These are phyloP conservation scores for Metschnikowia drakensbergensis DNA, from an alignment of 805 yeast genomes.

Conservation along the genomic window DNA sequence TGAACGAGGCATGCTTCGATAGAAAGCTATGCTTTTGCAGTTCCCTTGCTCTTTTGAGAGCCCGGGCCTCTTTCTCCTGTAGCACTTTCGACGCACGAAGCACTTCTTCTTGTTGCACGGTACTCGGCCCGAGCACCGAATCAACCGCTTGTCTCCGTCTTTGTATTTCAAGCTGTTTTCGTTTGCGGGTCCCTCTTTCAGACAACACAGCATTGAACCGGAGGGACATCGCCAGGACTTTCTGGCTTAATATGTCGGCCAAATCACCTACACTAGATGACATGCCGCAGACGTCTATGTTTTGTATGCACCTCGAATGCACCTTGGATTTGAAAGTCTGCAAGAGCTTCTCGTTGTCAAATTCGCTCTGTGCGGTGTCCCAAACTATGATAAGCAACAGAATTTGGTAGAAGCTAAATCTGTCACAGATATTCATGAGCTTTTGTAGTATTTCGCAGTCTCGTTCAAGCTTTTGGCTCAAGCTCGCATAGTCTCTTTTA, in stretches of 20 bases:
- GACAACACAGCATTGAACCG: slow-evolving; percentile 30
- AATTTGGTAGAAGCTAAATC: slow-evolving; percentile 35
- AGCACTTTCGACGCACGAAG: slow-evolving; percentile 11
- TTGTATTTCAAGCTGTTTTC: slow-evolving; percentile 13
- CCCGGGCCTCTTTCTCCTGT: slow-evolving; percentile 22
- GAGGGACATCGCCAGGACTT: slow-evolving; percentile 21
- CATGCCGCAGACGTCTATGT: slow-evolving; percentile 34
- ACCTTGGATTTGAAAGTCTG: slow-evolving; percentile 16
- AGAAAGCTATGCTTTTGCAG: slow-evolving; percentile 32
- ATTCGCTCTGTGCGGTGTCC: slow-evolving; percentile 28
- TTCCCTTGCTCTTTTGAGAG: slow-evolving; percentile 27
- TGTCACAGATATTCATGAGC: slow-evolving; percentile 30
- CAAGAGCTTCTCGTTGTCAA: slow-evolving; percentile 16
- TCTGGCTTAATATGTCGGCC: slow-evolving; percentile 22
- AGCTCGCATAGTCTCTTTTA: slow-evolving; percentile 8
- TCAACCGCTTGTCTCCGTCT: neutral
- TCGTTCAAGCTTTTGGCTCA: slow-evolving; percentile 31
- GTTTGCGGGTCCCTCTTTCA: slow-evolving; percentile 25
- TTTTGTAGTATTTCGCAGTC: slow-evolving; percentile 37
- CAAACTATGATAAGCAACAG: slow-evolving; percentile 42
- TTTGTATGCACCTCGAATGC: slow-evolving; percentile 15
- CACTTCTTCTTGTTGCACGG: neutral
- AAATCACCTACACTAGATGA: slow-evolving; percentile 23
- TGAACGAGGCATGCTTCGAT: slow-evolving; percentile 24
- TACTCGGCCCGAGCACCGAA: neutral